These are phyloP conservation scores for Arabis alpina DNA, from an alignment of 345 rosid species.

Conservation along the genomic window DNA sequence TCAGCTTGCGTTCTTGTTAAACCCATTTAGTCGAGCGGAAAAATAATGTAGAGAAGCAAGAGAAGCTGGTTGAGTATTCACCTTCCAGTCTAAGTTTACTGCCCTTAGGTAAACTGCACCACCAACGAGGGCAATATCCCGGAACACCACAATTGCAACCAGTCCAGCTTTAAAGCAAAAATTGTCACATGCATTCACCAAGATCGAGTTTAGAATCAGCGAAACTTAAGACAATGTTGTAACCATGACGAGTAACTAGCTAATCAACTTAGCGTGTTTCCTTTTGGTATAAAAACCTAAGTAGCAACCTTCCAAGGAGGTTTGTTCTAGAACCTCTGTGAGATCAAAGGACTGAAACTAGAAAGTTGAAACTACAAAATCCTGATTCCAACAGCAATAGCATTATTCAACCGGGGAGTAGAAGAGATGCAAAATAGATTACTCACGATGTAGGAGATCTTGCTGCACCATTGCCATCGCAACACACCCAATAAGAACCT, in stretches of 20 bases:
- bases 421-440: conserved; percentile 11
- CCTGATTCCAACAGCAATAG: too few relatives aligned
- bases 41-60: not conserved
- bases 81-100: conserved; percentile 75
- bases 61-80: conserved; percentile 22
- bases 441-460: conserved; percentile 86
- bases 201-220: conserved; percentile 2
- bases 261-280: not conserved
- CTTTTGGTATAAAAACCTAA: not conserved
- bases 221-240: not conserved
- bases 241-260: conserved; percentile 9
- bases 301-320: not conserved
- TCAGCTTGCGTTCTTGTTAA: not conserved
- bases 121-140: conserved; percentile 78
- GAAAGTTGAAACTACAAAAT: not conserved
- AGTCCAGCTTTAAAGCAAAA: conserved; percentile 63
- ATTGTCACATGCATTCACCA: conserved; percentile 31
- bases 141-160: conserved; percentile 73
- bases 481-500: conserved; percentile 94
- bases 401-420: not conserved
- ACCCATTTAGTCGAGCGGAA: not conserved
- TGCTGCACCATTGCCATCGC: conserved; percentile 84
- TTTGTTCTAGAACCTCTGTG: not conserved
- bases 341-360: conserved; percentile 7
- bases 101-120: conserved; percentile 85